Evolutionary conservation across 2,329 filamentous ascomycete genomes (phyloP), one percentile per base, ranked within the genome.

Genomic region (Chalara sp.): DNA sequence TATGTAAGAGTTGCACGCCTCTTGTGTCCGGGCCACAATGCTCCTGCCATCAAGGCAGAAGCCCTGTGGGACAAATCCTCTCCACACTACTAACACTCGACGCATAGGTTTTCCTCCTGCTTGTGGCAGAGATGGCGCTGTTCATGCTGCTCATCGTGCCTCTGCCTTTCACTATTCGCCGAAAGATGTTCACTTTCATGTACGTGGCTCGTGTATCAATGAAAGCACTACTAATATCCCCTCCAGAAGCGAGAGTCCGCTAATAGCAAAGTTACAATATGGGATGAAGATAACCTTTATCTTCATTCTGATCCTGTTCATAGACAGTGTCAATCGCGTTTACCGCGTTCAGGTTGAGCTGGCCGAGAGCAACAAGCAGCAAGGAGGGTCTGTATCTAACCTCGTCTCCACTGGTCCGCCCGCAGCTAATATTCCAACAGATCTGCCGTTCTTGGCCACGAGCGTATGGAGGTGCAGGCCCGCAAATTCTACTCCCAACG

Each of bases 401-500:
- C 30, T 44, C 44, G 13, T 28, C 37, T 37, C 6, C 29, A 48
- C 35, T 41, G 43, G 43, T 39, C 30, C 44, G 46, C 62, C 67
- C 56, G 67, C 56, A 48, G 4, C 43, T 45, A 31, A 45, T 11
- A 31, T 6, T 7, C 28, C 46, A 54, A 71, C 51, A 71, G 86
- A 66, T 76, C 78, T 51, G 81, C 84, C 47, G 83, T 91, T 53
- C 83, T 96, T 63, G 92, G 93, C 57, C 86, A 89, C 67, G 93
- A 97, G 69, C 92, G 93, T 58, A 90, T 95, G 81, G 93, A 99
- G 74, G 92, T 97, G 48, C 93, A 99, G 73, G 92, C 93, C 59
- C 90, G 93, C 80, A 99, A 99, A 75, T 99, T 99, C 79, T 99
- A 99, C 81, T 96, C 91, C 56, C 92, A 99, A 77, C 91, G 93